phyloP scores from a whole-genome alignment of 345 rosid genomes.

The Salix arbutifolia region DNA sequence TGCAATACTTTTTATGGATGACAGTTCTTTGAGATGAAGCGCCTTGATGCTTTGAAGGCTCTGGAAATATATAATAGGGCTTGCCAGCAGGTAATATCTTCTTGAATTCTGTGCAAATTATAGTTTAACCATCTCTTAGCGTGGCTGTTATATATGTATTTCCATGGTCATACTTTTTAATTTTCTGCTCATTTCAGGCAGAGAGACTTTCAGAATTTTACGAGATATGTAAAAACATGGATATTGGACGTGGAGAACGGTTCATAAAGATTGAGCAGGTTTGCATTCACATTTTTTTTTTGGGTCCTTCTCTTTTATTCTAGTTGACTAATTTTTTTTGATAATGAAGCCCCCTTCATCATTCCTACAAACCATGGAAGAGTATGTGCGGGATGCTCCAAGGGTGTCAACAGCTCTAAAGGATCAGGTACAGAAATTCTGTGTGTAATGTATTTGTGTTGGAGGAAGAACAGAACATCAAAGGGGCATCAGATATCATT shows the following conservation, averaged over 20 bases:
- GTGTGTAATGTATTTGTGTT: not conserved
- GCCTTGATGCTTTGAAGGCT: slow-evolving; percentile 76
- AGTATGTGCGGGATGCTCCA: slow-evolving; percentile 87
- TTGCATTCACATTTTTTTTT: slow-evolving; percentile 13
- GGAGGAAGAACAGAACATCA: not conserved
- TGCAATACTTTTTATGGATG: slow-evolving; percentile 17
- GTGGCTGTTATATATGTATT: not conserved
- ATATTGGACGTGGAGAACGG: slow-evolving; percentile 78
- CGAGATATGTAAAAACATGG: slow-evolving; percentile 83
- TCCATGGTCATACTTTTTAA: not conserved
- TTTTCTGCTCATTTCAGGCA: slow-evolving; percentile 48
- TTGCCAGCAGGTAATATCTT: slow-evolving; percentile 70
- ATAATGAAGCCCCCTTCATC: slow-evolving; percentile 75
- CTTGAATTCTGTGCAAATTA: slow-evolving; percentile 11
- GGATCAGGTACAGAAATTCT: slow-evolving; percentile 55
- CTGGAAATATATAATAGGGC: slow-evolving; percentile 79
- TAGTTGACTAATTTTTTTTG: slow-evolving; percentile 1
- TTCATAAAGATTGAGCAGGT: slow-evolving; percentile 96
- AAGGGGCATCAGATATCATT: not conserved
- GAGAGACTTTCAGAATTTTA: slow-evolving; percentile 89
- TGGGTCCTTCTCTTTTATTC: not conserved
- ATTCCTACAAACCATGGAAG: slow-evolving; percentile 98
- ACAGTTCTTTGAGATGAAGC: slow-evolving; percentile 99
- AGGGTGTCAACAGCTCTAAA: slow-evolving; percentile 49
- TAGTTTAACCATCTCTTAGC: not conserved